Evolutionary conservation across 495 filamentous ascomycete genomes (phyloP).

Genomic region (Penicillium psychrofluorescens): DNA sequence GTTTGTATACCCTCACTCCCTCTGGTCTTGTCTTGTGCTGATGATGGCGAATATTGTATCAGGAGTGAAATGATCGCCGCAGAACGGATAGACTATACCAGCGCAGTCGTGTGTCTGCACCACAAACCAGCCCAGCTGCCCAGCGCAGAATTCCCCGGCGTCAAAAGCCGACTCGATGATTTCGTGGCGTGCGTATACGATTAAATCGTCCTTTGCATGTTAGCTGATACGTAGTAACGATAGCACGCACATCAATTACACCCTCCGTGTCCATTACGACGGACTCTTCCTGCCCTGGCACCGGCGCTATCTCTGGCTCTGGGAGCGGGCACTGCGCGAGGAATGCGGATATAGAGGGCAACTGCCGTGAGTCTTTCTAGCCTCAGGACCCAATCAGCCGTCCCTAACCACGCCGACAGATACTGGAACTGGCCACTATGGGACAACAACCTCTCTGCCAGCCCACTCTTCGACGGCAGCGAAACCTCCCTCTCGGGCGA

Average conservation of each 20-base stretch:
- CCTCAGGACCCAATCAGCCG: background rate
- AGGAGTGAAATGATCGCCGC: conserved; percentile 32
- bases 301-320: conserved; percentile 52
- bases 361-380: conserved; percentile 21
- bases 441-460: conserved; percentile 23
- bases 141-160: conserved; percentile 38
- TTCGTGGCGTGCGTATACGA: conserved; percentile 43
- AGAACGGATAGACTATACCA: conserved; percentile 36
- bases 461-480: conserved; percentile 41
- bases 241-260: conserved; percentile 44
- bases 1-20: background rate
- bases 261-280: conserved; percentile 24
- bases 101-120: conserved; percentile 41
- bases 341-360: conserved; percentile 61
- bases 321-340: conserved; percentile 55
- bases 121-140: conserved; percentile 32
- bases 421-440: conserved; percentile 49
- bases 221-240: conserved; percentile 5
- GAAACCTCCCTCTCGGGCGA: conserved; percentile 38
- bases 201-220: no score
- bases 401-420: conserved; percentile 15
- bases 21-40: background rate
- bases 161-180: conserved; percentile 44
- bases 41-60: background rate
- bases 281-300: conserved; percentile 59